These are phyloP conservation scores for Verticillium dahliae DNA, from an alignment of 2,329 filamentous ascomycete species.

Conservation along the genomic window DNA sequence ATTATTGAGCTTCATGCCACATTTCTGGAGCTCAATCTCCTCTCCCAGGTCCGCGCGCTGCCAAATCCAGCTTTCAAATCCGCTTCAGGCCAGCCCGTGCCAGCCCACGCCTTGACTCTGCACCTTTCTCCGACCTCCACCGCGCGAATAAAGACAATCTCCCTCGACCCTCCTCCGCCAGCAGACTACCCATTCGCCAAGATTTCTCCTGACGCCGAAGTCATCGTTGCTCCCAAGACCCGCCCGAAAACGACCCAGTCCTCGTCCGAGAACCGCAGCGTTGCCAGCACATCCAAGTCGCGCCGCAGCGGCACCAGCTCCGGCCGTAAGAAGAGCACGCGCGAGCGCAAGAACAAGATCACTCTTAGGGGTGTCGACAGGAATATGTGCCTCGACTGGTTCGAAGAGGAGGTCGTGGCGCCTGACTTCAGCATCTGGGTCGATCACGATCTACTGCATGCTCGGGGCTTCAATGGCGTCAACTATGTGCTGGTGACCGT, in stretches of 20 bases:
- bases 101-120: conserved; percentile 75
- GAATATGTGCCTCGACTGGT: conserved; percentile 64
- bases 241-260: conserved; percentile 62
- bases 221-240: conserved; percentile 93
- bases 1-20: conserved; percentile 96
- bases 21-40: conserved; percentile 88
- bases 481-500: conserved; percentile 62
- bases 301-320: conserved; percentile 57
- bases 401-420: conserved; percentile 58
- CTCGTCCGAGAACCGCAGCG: conserved; percentile 71
- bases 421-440: conserved; percentile 73
- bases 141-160: conserved; percentile 81
- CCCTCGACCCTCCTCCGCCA: conserved; percentile 68
- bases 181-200: conserved; percentile 76
- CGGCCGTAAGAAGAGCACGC: conserved; percentile 37
- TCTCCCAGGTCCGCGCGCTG: conserved; percentile 86
- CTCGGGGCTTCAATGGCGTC: conserved; percentile 67
- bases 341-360: conserved; percentile 58
- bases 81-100: conserved; percentile 40
- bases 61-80: conserved; percentile 71
- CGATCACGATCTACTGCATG: conserved; percentile 67
- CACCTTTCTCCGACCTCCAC: conserved; percentile 94
- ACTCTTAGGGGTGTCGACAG: conserved; percentile 79
- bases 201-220: conserved; percentile 88
- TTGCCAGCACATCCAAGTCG: conserved; percentile 70